Evolutionary conservation across 148 eudicot species (phyloP), one percentile per base, ranked within the genome.

Genomic region (Heliosperma pusillum): DNA sequence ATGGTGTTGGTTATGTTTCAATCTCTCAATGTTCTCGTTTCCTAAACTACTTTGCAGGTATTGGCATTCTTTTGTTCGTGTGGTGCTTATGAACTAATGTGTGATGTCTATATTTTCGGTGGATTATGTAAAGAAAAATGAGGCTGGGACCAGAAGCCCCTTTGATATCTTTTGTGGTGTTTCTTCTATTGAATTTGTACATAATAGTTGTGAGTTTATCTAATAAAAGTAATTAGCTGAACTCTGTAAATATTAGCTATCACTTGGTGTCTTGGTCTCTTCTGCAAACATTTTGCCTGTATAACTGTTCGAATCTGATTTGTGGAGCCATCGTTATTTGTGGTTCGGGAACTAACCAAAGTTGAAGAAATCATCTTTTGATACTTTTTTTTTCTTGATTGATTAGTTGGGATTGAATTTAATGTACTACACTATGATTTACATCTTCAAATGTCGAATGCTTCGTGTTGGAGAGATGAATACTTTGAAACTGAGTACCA

Each of bases 21-120:
- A 44, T 55, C 13, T 11, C 71, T 76, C 2, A 36, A 36, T 5
- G 12, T 50, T 50, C 17, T 50, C 55, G 16, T 10, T 50, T 16
- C 55, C 55, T 50, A 12, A 61, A 69, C 8, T 3, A 45, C 2
- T 10, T 70, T 71, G 13, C 86, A 86, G 88, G 85, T 61, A 79
- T 71, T 69, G 61, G 73, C 68, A 72, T 78, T 78, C 82, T 72
- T 78, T 73, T 86, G 47, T 81, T 83, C 73, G 67, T 74, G 64
- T 50, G 67, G 80, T 65, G 81, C 60, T 71, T 66, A 56, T 53
- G 58, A 65, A 70, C 58, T 36, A 17, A 57, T 40, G 53, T 42
- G 58, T 44, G 36, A 61, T 76, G 77, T 72, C 44, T 5, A 63
- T 73, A 73, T 70, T 60, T 10, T 72, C 66, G 78, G 77, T 79